Conservation (phyloP, 352 stramenopile genomes). For the Pythium inflatum region DNA sequence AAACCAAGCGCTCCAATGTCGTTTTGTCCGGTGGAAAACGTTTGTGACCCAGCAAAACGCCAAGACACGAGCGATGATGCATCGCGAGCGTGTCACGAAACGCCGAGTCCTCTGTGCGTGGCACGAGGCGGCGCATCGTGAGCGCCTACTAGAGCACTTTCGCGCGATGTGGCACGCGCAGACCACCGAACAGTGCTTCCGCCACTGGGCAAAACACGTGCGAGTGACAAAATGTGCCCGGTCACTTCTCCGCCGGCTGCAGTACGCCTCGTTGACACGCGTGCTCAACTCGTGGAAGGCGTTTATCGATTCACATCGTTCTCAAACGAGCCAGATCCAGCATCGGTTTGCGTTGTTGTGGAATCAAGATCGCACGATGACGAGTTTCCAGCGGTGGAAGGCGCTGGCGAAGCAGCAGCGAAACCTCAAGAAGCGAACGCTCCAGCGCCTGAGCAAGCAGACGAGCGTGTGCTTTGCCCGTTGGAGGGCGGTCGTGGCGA, state of each 20-base stretch:
- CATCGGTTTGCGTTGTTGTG: constrained; percentile 40
- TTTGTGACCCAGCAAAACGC: background rate
- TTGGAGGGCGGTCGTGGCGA: background rate
- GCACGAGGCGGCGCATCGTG: constrained; percentile 2
- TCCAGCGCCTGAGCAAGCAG: background rate
- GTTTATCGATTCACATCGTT: constrained; percentile 21
- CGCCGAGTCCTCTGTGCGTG: constrained; percentile 10
- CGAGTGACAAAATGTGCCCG: constrained; percentile 4
- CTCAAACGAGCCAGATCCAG: constrained; percentile 33
- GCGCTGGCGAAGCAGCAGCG: background rate
- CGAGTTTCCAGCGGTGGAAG: constrained; percentile 31
- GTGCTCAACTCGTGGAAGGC: constrained; percentile 53
- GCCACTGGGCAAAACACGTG: constrained; percentile 6
- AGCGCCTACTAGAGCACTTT: constrained; percentile 19
- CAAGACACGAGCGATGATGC: background rate
- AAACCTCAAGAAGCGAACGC: constrained; percentile 3
- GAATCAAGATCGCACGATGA: constrained; percentile 26
- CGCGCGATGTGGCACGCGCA: constrained; percentile 16
- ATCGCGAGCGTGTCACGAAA: background rate
- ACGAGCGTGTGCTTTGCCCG: background rate
- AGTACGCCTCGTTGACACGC: constrained; percentile 23
- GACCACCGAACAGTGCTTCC: constrained; percentile 17
- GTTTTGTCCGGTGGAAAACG: constrained; percentile 17
- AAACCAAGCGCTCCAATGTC: background rate
- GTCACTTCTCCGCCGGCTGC: constrained; percentile 8